Conservation (phyloP, 2,329 filamentous ascomycete species). For the Chalaropsis ovoidea region DNA sequence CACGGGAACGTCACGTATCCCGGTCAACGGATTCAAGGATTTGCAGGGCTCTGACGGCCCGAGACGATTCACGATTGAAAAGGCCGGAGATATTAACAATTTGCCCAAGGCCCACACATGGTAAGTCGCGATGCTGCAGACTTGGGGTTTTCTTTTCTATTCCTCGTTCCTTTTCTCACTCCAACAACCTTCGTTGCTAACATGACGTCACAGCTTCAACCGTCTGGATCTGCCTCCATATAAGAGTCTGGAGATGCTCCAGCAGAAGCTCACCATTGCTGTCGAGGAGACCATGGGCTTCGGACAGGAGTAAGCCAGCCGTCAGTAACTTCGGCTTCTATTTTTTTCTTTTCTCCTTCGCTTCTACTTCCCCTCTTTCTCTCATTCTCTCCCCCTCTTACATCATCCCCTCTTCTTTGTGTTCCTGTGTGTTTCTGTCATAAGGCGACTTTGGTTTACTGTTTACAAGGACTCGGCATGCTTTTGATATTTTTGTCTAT, state of each 20-base stretch:
- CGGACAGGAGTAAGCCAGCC: slow-evolving; percentile 68
- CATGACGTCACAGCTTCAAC: slow-evolving; percentile 62
- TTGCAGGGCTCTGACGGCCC: slow-evolving; percentile 94
- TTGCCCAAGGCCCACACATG: slow-evolving; percentile 96
- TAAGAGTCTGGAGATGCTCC: slow-evolving; percentile 74
- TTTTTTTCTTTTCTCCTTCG: slow-evolving; percentile 24
- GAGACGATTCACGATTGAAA: slow-evolving; percentile 93
- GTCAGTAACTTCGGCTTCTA: background rate
- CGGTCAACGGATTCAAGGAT: slow-evolving; percentile 99
- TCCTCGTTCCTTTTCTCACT: background rate
- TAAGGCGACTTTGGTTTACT: slow-evolving; percentile 9
- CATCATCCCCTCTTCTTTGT: background rate
- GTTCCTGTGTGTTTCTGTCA: background rate
- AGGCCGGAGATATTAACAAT: slow-evolving; percentile 82
- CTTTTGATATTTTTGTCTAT: slow-evolving; percentile 25
- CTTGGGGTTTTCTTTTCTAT: background rate
- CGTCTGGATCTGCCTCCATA: slow-evolving; percentile 90
- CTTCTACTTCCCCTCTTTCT: background rate
- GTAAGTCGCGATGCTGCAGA: slow-evolving; percentile 45
- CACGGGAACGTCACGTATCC: slow-evolving; percentile 93
- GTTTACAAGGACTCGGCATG: slow-evolving; percentile 6
- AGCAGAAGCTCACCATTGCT: slow-evolving; percentile 86
- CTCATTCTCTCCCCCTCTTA: background rate
- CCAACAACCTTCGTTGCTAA: slow-evolving; percentile 23
- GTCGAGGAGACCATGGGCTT: slow-evolving; percentile 99